Percentiles rank a stretch among this genome's conserved stretches.
Conservation (phyloP, 1,284 basidiomycete species). For the Anthracocystis panici-leucophaei region DNA sequence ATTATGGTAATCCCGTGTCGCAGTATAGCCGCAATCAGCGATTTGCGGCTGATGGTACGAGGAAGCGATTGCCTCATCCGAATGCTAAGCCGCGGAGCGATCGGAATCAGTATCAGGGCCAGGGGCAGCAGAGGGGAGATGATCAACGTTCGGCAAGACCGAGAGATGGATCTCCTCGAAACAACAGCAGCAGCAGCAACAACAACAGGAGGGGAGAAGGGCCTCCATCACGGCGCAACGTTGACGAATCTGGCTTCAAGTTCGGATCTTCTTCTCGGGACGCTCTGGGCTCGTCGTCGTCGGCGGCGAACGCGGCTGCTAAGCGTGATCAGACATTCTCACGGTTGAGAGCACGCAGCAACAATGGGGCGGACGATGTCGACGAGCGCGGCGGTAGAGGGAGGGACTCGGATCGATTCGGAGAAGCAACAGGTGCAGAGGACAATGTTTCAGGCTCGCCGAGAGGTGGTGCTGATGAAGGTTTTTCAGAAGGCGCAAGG, state of each 20-base stretch:
- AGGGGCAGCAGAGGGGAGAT: slow-evolving; percentile 7
- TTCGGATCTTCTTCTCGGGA: slow-evolving; percentile 15
- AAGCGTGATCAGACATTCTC: slow-evolving; percentile 26
- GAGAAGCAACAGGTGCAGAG: slow-evolving; percentile 1
- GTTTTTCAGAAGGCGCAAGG: neutral
- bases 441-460: neutral
- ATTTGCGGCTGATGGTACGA: slow-evolving; percentile 34
- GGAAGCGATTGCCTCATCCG: slow-evolving; percentile 43
- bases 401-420: slow-evolving; percentile 12
- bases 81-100: slow-evolving; percentile 22
- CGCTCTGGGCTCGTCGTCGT: slow-evolving; percentile 3
- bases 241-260: slow-evolving; percentile 30
- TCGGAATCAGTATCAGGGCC: slow-evolving; percentile 3
- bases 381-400: neutral
- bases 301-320: slow-evolving; percentile 3
- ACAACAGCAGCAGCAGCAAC: no score
- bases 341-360: slow-evolving; percentile 23
- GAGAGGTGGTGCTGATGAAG: slow-evolving; percentile 16
- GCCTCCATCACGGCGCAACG: slow-evolving; percentile 1
- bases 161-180: slow-evolving; percentile 12
- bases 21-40: slow-evolving; percentile 45
- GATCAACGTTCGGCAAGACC: slow-evolving; percentile 10
- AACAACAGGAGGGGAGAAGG: slow-evolving; percentile 2
- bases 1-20: slow-evolving; percentile 17
- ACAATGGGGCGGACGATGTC: neutral